phyloP scores from a whole-genome alignment of 768 basidiomycete species.

The Trametes gibbosa region DNA sequence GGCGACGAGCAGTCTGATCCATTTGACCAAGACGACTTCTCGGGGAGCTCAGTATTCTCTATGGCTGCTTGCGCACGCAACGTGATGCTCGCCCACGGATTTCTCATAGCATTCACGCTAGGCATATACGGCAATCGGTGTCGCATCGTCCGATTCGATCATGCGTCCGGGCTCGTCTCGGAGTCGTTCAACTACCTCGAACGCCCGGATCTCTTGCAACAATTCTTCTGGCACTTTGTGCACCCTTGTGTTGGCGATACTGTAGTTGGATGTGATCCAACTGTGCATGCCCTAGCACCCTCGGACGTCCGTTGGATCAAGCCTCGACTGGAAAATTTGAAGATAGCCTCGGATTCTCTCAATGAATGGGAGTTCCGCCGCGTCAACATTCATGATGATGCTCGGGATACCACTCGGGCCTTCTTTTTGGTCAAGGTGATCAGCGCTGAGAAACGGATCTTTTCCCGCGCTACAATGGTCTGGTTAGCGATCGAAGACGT shows the following conservation, averaged over 20 bases:
- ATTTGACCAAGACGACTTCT: neutral
- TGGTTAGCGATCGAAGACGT: slow-evolving; percentile 14
- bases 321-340: neutral
- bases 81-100: slow-evolving; percentile 9
- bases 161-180: slow-evolving; percentile 2
- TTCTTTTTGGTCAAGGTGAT: neutral
- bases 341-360: neutral
- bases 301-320: neutral
- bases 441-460: slow-evolving; percentile 4
- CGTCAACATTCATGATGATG: neutral
- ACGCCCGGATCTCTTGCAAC: neutral
- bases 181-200: neutral
- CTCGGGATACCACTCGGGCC: neutral
- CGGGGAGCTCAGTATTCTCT: neutral
- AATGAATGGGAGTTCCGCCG: neutral
- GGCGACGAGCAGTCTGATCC: neutral
- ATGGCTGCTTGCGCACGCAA: slow-evolving; percentile 6
- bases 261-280: slow-evolving; percentile 12
- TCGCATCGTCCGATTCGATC: slow-evolving; percentile 16
- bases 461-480: slow-evolving; percentile 13
- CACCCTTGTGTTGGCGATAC: neutral
- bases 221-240: slow-evolving; percentile 14
- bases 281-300: neutral
- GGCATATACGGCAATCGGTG: slow-evolving; percentile 12
- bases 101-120: slow-evolving; percentile 8